These are phyloP conservation scores for Colletotrichum liaoningense DNA, from an alignment of 2,329 filamentous ascomycete genomes.

Conservation along the genomic window DNA sequence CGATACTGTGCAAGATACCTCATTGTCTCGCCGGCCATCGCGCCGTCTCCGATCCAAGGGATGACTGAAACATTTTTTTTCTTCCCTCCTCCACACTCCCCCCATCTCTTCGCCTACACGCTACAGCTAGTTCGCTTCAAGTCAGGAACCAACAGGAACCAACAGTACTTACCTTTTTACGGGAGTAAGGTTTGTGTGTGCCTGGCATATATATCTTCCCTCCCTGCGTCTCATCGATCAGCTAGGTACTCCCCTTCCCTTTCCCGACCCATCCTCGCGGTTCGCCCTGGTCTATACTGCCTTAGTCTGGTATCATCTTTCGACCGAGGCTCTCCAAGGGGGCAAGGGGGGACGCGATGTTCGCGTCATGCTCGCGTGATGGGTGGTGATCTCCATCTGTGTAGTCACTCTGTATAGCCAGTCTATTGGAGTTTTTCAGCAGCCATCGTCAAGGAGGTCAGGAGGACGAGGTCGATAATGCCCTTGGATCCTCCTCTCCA, in stretches of 20 bases:
- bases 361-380: neutral
- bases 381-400: too few relatives aligned
- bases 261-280: neutral
- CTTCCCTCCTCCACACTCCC: neutral
- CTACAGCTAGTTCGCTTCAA: too few relatives aligned
- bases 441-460: neutral
- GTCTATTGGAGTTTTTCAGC: neutral
- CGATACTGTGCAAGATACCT: neutral
- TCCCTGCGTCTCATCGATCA: slow-evolving; percentile 3
- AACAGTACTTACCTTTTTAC: neutral
- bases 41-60: slow-evolving; percentile 8
- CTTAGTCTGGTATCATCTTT: neutral
- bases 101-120: neutral
- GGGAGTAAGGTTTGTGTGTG: neutral
- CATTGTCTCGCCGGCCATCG: neutral
- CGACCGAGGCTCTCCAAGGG: neutral
- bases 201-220: neutral
- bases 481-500: neutral
- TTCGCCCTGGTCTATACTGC: neutral
- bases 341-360: neutral
- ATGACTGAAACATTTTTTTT: slow-evolving; percentile 4
- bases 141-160: neutral
- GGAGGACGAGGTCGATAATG: neutral
- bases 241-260: too few relatives aligned
- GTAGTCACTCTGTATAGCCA: too few relatives aligned